A percentile compares a stretch with the other conserved stretches of the same genome.
phyloP scores from a whole-genome alignment of 352 stramenopile species.

The Detonula confervacea region DNA sequence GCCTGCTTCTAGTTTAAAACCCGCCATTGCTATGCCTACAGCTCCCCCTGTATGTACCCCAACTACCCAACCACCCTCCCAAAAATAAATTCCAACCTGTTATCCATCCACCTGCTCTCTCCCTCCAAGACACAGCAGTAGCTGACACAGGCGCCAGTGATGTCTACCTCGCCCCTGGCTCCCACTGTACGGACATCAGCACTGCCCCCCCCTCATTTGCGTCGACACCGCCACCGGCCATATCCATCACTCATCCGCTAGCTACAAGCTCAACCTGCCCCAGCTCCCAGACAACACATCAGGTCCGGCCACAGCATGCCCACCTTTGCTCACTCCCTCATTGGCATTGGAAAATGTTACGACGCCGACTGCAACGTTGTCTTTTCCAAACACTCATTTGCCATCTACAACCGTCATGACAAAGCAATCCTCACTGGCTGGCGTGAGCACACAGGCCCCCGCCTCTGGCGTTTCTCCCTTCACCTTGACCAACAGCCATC shows the following conservation, averaged over 20 bases:
- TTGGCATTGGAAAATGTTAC: not conserved
- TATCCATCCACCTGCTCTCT: not conserved
- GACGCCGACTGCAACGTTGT: not conserved
- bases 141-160: too few relatives aligned
- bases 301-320: not conserved
- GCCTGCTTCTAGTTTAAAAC: too few relatives aligned
- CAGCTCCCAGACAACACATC: too few relatives aligned
- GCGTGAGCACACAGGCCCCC: not conserved
- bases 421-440: not conserved
- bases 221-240: too few relatives aligned
- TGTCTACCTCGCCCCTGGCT: too few relatives aligned
- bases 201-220: too few relatives aligned
- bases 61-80: too few relatives aligned
- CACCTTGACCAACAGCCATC: not conserved
- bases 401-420: not conserved
- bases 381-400: not conserved
- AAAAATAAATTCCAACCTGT: too few relatives aligned
- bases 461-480: not conserved
- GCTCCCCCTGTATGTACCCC: not conserved
- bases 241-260: too few relatives aligned
- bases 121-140: not conserved
- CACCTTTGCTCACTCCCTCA: not conserved
- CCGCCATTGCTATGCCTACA: not conserved
- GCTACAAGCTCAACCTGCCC: too few relatives aligned
- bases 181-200: too few relatives aligned